Evolutionary conservation across 352 stramenopile genomes (phyloP).

Genomic region (Pythium guiyangense): DNA sequence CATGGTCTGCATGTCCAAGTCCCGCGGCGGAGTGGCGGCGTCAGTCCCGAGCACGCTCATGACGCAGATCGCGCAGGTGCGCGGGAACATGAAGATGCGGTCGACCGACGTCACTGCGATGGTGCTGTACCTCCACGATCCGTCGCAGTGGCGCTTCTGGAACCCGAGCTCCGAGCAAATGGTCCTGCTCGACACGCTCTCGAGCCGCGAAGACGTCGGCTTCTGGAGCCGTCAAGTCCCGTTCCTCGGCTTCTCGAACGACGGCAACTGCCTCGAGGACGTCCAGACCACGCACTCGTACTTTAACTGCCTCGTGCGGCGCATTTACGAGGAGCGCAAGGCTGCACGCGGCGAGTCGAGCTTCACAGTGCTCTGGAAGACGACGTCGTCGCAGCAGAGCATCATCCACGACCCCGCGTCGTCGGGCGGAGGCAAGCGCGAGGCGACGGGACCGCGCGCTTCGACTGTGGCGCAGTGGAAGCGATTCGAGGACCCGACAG

Average conservation of each 20-base stretch:
- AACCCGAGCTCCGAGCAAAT: constrained; percentile 16
- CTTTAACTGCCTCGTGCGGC: constrained; percentile 26
- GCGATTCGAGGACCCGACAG: constrained; percentile 28
- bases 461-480: constrained; percentile 14
- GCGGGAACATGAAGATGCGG: constrained; percentile 19
- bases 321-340: constrained; percentile 22
- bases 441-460: too few species aligned
- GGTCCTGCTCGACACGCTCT: constrained; percentile 23
- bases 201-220: constrained; percentile 23
- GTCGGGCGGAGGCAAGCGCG: background rate
- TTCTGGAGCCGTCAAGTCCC: constrained; percentile 36
- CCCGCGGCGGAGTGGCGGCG: background rate
- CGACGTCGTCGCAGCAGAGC: constrained; percentile 21
- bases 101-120: constrained; percentile 14
- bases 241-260: constrained; percentile 23
- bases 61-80: constrained; percentile 16
- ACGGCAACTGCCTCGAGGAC: constrained; percentile 8
- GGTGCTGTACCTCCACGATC: constrained; percentile 20
- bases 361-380: constrained; percentile 36
- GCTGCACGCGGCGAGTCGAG: background rate
- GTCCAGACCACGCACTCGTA: constrained; percentile 15
- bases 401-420: constrained; percentile 3
- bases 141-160: constrained; percentile 16
- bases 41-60: background rate
- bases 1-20: constrained; percentile 11